phyloP scores from a whole-genome alignment of 306 rosid species.

The Quercus ilex region DNA sequence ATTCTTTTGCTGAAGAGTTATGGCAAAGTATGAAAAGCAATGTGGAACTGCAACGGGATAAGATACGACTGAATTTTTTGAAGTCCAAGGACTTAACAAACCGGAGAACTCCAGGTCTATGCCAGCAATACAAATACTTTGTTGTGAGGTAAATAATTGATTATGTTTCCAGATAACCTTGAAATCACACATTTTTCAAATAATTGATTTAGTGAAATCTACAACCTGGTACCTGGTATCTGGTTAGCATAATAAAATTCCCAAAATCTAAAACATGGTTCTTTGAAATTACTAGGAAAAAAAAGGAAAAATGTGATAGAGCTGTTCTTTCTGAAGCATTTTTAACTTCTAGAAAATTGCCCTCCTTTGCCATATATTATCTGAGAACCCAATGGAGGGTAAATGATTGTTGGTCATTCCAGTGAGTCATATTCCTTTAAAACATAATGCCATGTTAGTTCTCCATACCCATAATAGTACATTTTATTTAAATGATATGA shows the following conservation, averaged over 20 bases:
- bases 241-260: neutral
- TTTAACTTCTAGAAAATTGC: neutral
- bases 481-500: neutral
- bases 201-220: constrained; percentile 4
- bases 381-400: neutral
- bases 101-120: constrained; percentile 66
- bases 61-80: constrained; percentile 55
- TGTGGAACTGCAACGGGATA: constrained; percentile 59
- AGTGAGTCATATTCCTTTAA: neutral
- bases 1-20: constrained; percentile 76
- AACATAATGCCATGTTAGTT: neutral
- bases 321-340: neutral
- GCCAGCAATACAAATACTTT: constrained; percentile 77
- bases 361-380: neutral
- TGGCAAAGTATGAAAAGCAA: constrained; percentile 76
- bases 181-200: constrained; percentile 4
- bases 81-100: constrained; percentile 73
- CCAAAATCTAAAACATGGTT: neutral
- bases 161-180: neutral
- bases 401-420: neutral
- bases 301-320: neutral
- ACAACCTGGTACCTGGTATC: neutral
- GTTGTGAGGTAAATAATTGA: constrained; percentile 58
- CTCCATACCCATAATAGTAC: neutral
- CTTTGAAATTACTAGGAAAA: neutral